Evolutionary conservation across 495 filamentous ascomycete species (phyloP).

Genomic region (Penicillium cataractarum): DNA sequence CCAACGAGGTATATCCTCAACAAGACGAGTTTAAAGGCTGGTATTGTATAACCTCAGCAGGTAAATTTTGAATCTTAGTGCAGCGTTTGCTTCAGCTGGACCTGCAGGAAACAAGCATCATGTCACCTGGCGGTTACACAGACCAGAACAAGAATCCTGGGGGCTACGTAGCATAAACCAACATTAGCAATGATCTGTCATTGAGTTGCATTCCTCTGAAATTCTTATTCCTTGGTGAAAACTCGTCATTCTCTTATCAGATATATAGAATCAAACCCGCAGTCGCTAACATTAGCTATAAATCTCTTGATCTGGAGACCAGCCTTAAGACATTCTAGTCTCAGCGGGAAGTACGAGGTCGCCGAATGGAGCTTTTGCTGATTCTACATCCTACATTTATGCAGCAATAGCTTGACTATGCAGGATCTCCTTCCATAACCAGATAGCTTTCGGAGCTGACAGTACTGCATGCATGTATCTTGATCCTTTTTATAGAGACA

Average conservation of each 20-base stretch:
- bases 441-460: neutral
- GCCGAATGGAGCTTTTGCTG: neutral
- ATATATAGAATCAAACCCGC: neutral
- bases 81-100: constrained; percentile 16
- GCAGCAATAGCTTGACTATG: neutral
- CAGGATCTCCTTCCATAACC: neutral
- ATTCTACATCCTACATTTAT: constrained; percentile 1
- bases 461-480: neutral
- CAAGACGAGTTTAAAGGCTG: neutral
- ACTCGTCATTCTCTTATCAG: too few relatives aligned
- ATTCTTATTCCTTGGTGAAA: neutral
- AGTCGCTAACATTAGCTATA: neutral
- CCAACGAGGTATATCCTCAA: neutral
- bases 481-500: neutral
- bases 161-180: neutral
- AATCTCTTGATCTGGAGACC: neutral
- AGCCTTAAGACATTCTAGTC: constrained; percentile 18
- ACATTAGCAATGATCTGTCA: neutral
- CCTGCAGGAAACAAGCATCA: constrained; percentile 20
- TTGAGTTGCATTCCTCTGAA: too few relatives aligned
- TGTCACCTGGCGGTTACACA: constrained; percentile 23
- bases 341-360: constrained; percentile 12
- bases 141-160: neutral
- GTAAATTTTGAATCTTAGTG: constrained; percentile 12
- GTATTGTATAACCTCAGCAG: neutral